Evolutionary conservation across 139 green algal species (phyloP).

Genomic region (Auxenochlorella pyrenoidosa): DNA sequence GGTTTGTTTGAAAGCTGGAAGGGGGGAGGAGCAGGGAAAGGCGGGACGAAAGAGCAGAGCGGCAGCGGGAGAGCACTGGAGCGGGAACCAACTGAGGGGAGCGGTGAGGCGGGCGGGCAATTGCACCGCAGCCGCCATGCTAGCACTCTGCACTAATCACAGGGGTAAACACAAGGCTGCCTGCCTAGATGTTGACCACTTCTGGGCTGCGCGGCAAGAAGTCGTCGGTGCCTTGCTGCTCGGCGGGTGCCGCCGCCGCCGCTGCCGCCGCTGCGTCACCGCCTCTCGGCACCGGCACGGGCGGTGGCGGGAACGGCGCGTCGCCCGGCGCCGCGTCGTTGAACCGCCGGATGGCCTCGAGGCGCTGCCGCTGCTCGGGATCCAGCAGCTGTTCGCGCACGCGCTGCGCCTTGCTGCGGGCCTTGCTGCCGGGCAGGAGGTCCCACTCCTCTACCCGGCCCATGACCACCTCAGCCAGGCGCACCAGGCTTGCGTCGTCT

Average conservation of each 20-base stretch:
- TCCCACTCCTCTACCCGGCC: constrained; percentile 55
- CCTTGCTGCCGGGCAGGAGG: constrained; percentile 36
- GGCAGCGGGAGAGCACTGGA: background rate
- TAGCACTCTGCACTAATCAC: background rate
- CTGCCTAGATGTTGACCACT: background rate
- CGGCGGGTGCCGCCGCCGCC: background rate
- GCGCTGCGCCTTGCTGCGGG: constrained; percentile 35
- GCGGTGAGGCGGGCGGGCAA: background rate
- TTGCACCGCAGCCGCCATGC: background rate
- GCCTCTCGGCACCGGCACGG: background rate
- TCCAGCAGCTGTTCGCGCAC: constrained; percentile 55
- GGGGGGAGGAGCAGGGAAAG: background rate
- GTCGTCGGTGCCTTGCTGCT: background rate
- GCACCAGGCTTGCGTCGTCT: constrained; percentile 4
- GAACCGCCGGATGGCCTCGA: constrained; percentile 34
- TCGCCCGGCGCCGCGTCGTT: background rate
- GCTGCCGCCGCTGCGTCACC: background rate
- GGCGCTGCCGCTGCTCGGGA: constrained; percentile 26
- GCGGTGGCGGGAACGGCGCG: constrained; percentile 39
- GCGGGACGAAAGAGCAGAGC: background rate
- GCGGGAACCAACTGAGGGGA: background rate
- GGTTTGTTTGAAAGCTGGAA: background rate
- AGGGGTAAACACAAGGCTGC: background rate
- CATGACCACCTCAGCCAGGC: constrained; percentile 63
- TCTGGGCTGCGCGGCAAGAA: background rate